These are phyloP conservation scores for Nissolia schottii DNA, from an alignment of 306 rosid species.

Conservation along the genomic window DNA sequence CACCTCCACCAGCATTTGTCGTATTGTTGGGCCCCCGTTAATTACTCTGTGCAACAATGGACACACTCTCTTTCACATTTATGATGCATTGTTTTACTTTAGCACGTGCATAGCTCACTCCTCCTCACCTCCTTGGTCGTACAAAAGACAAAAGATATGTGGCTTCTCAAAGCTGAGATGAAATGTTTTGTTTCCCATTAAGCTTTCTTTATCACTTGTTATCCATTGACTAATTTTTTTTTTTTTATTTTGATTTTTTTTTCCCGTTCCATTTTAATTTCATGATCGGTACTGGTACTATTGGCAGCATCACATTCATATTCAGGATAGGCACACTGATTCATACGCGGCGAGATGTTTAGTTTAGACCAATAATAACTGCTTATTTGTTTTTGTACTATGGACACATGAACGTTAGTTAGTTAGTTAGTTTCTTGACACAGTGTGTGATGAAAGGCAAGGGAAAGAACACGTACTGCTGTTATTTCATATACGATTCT, in stretches of 20 bases:
- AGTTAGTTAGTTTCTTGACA: not conserved
- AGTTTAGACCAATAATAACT: not conserved
- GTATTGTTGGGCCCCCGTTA: slow-evolving; percentile 31
- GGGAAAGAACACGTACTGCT: slow-evolving; percentile 23
- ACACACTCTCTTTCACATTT: slow-evolving; percentile 31
- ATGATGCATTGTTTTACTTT: slow-evolving; percentile 31
- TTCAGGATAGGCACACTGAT: slow-evolving; percentile 37
- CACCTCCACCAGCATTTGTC: slow-evolving; percentile 79
- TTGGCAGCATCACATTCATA: slow-evolving; percentile 31
- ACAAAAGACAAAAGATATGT: slow-evolving; percentile 18
- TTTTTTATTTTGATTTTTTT: not conserved
- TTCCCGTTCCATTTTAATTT: slow-evolving; percentile 20
- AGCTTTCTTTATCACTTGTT: not conserved
- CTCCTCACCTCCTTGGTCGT: slow-evolving; percentile 12
- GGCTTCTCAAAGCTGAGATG: not conserved
- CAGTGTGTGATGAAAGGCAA: not conserved
- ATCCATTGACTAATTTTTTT: not conserved
- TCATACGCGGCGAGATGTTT: slow-evolving; percentile 64
- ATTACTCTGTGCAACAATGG: slow-evolving; percentile 31
- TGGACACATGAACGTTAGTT: slow-evolving; percentile 13
- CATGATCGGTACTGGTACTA: not conserved
- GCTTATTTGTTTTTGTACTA: slow-evolving; percentile 6
- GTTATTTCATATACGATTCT: slow-evolving; percentile 31
- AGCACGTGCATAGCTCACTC: slow-evolving; percentile 30
- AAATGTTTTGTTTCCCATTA: slow-evolving; percentile 16